phyloP scores from a whole-genome alignment of 768 basidiomycete genomes.

The Porpolomopsis calyptriformis region DNA sequence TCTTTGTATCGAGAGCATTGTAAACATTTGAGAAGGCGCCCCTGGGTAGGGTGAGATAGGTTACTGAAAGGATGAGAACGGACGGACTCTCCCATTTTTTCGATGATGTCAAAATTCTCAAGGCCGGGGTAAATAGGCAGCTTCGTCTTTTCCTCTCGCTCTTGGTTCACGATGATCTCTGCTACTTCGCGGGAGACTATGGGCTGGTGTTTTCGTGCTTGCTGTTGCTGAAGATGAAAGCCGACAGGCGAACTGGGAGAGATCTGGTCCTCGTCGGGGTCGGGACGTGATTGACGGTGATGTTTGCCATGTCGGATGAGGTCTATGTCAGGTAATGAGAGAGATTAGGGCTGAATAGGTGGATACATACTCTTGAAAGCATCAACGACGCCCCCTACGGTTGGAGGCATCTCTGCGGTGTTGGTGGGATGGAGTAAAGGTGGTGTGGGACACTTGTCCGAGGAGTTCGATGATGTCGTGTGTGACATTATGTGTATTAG shows the following conservation, averaged over 20 bases:
- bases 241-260: slow-evolving; percentile 18
- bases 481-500: too few species aligned
- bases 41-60: slow-evolving; percentile 26
- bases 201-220: slow-evolving; percentile 12
- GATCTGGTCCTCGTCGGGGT: slow-evolving; percentile 12
- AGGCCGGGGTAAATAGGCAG: slow-evolving; percentile 84
- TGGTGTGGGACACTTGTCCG: too few species aligned
- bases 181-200: slow-evolving; percentile 38
- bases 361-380: slow-evolving; percentile 70
- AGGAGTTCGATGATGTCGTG: too few species aligned
- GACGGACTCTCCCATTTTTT: slow-evolving; percentile 92
- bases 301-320: slow-evolving; percentile 78
- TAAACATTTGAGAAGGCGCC: slow-evolving; percentile 99
- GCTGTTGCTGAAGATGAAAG: slow-evolving; percentile 17
- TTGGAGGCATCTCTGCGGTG: slow-evolving; percentile 22
- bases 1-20: slow-evolving; percentile 70
- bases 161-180: slow-evolving; percentile 65
- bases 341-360: slow-evolving; percentile 10
- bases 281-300: slow-evolving; percentile 34
- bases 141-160: slow-evolving; percentile 58
- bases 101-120: slow-evolving; percentile 63
- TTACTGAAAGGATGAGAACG: slow-evolving; percentile 11
- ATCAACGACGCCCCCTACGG: slow-evolving; percentile 58
- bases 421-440: background rate
- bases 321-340: slow-evolving; percentile 33